Evolutionary conservation across 2,329 filamentous ascomycete species (phyloP).

Genomic region (Sclerotiophoma versabilis): DNA sequence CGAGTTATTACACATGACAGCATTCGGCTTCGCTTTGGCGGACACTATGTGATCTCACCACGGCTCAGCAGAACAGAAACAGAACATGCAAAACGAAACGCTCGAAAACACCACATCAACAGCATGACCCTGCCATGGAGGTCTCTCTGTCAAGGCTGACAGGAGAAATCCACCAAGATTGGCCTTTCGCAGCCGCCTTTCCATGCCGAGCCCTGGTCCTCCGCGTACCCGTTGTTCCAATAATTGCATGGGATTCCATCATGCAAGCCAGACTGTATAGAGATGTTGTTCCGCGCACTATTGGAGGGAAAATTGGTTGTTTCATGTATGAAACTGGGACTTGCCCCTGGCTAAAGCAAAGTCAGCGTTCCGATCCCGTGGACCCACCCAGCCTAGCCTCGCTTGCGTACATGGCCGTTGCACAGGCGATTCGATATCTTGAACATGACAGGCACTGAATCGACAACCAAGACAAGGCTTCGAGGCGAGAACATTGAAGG

Average conservation of each 20-base stretch:
- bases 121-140: not conserved
- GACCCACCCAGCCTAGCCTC: slow-evolving; percentile 13
- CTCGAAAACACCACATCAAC: not conserved
- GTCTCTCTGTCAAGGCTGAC: not conserved
- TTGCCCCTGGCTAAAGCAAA: slow-evolving; percentile 17
- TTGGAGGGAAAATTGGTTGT: slow-evolving; percentile 30
- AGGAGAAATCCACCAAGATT: not conserved
- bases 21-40: not conserved
- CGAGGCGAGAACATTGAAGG: not conserved
- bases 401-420: slow-evolving; percentile 18
- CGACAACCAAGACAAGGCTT: not conserved
- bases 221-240: slow-evolving; percentile 1
- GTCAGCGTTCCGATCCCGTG: slow-evolving; percentile 6
- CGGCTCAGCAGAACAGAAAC: not conserved
- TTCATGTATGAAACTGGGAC: slow-evolving; percentile 31
- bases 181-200: not conserved
- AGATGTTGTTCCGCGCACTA: slow-evolving; percentile 19
- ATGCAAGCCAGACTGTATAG: slow-evolving; percentile 19
- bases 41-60: not conserved
- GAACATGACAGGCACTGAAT: not conserved
- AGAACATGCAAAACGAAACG: not conserved
- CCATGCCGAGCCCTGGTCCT: slow-evolving; percentile 5
- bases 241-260: slow-evolving; percentile 7
- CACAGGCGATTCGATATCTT: slow-evolving; percentile 17
- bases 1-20: not conserved